A percentile compares a stretch with the other conserved stretches of the same genome.
phyloP scores from a whole-genome alignment of 805 yeast species.

The Cyberlindnera mrakii region DNA sequence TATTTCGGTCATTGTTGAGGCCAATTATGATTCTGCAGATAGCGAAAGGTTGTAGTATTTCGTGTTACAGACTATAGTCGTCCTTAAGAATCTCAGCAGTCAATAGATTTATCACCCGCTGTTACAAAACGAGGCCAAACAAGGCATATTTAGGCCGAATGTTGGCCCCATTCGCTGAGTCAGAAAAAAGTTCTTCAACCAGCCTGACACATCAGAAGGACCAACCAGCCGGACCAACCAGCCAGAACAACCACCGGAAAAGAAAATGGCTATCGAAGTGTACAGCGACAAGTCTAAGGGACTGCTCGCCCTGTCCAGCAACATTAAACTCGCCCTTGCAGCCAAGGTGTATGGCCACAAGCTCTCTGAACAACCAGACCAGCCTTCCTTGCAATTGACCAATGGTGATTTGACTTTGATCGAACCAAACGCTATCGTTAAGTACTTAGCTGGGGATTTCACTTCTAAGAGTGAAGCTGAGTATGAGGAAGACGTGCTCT shows the following conservation, averaged over 20 bases:
- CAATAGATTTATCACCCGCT: too few relatives aligned
- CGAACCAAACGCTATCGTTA: conserved; percentile 67
- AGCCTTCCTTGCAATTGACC: conserved; percentile 18
- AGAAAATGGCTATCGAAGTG: conserved; percentile 16
- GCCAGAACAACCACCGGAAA: background rate
- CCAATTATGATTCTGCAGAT: too few relatives aligned
- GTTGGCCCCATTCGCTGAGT: too few relatives aligned
- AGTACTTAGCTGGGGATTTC: conserved; percentile 52
- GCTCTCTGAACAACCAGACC: conserved; percentile 11
- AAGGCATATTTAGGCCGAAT: too few relatives aligned
- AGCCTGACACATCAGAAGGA: too few relatives aligned
- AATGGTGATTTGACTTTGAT: conserved; percentile 36
- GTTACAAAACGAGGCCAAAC: too few relatives aligned
- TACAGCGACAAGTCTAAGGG: conserved; percentile 21
- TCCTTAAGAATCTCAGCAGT: too few relatives aligned
- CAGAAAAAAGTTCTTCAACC: too few relatives aligned
- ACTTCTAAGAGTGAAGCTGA: conserved; percentile 27
- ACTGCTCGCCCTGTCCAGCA: conserved; percentile 16
- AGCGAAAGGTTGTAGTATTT: too few relatives aligned
- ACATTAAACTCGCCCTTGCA: conserved; percentile 26
- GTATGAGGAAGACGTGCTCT: conserved; percentile 40
- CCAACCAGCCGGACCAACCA: too few relatives aligned
- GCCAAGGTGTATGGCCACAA: conserved; percentile 14
- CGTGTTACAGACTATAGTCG: too few relatives aligned
- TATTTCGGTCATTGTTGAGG: too few relatives aligned